A percentile compares a stretch with the other conserved stretches of the same genome.
Evolutionary conservation across 805 yeast species (phyloP).

Genomic region (Naumovozyma dairenensis): DNA sequence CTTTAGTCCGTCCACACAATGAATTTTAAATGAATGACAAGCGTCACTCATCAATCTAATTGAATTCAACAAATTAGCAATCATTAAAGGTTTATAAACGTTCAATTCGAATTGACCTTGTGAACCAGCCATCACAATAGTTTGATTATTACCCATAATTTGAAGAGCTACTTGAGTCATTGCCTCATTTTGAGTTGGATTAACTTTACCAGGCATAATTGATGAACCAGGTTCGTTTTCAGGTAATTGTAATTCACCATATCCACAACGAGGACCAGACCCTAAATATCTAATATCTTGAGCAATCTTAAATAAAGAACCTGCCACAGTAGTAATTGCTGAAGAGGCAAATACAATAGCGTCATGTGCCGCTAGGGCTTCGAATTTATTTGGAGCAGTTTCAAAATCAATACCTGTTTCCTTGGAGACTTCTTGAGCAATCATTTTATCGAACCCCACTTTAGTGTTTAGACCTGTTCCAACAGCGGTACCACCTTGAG

Average conservation of each 20-base stretch:
- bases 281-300: conserved; percentile 97
- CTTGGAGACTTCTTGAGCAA: conserved; percentile 77
- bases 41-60: conserved; percentile 87
- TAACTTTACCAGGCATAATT: conserved; percentile 99
- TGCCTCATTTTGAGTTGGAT: conserved; percentile 99
- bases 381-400: conserved; percentile 98
- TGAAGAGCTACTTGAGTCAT: conserved; percentile 96
- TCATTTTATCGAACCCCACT: conserved; percentile 76
- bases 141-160: conserved; percentile 92
- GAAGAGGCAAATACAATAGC: conserved; percentile 97
- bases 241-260: conserved; percentile 90
- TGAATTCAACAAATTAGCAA: conserved; percentile 79
- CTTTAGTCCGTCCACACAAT: conserved; percentile 89
- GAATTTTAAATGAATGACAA: conserved; percentile 74
- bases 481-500: conserved; percentile 99
- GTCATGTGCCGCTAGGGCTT: conserved; percentile 98
- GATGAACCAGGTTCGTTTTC: conserved; percentile 99
- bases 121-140: conserved; percentile 96
- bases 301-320: conserved; percentile 89
- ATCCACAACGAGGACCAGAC: conserved; percentile 98
- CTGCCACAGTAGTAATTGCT: conserved; percentile 91
- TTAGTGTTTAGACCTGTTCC: conserved; percentile 97
- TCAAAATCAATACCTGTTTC: conserved; percentile 81
- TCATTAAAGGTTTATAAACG: conserved; percentile 95
- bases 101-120: conserved; percentile 98